These are phyloP conservation scores for Zoysia japonica DNA, from an alignment of 176 grass and related monocot species.

Conservation along the genomic window DNA sequence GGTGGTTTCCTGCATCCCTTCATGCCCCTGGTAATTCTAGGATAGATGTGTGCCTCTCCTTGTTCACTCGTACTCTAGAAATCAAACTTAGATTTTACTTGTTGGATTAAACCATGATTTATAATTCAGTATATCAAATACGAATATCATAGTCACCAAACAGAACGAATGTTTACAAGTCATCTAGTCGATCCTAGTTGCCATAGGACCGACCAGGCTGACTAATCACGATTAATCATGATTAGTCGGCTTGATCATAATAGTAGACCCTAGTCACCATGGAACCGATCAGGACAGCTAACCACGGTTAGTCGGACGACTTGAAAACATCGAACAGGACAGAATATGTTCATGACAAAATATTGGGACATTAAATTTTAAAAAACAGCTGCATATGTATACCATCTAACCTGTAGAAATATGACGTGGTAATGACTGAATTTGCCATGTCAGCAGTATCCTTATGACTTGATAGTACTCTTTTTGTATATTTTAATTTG, in stretches of 20 bases:
- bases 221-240: too few species aligned
- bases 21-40: constrained; percentile 61
- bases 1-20: constrained; percentile 65
- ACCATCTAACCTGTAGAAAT: background rate
- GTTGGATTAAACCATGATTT: background rate
- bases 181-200: too few species aligned
- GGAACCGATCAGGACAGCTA: too few species aligned
- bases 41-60: too few species aligned
- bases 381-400: background rate
- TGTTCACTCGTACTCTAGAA: background rate
- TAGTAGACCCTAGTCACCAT: too few species aligned
- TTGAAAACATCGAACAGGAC: too few species aligned
- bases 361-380: background rate
- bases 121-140: background rate
- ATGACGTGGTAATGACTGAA: background rate
- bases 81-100: background rate
- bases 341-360: background rate
- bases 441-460: background rate
- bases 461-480: background rate
- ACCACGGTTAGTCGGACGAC: too few species aligned
- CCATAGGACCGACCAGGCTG: too few species aligned
- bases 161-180: too few species aligned
- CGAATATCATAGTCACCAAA: too few species aligned
- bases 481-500: background rate
- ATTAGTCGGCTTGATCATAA: too few species aligned